A percentile compares a stretch with the other conserved stretches of the same genome.
These are phyloP conservation scores for Sclerotiophoma versabilis DNA, from an alignment of 2,329 filamentous ascomycete species.

Conservation along the genomic window DNA sequence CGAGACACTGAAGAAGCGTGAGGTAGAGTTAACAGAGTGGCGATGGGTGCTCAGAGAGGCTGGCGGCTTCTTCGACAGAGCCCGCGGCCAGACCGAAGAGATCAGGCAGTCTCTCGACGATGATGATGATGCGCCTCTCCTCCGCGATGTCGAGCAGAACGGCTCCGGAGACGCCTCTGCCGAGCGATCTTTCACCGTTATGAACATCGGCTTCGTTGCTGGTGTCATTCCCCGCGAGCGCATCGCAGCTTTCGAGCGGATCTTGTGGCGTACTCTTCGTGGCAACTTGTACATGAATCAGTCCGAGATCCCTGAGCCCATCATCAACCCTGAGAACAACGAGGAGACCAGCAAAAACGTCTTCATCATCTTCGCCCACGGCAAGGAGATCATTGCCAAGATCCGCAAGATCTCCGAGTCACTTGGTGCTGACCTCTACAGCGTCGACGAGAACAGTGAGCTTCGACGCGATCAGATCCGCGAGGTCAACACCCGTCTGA, in stretches of 20 bases:
- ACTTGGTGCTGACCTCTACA: conserved; percentile 93
- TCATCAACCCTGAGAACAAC: conserved; percentile 91
- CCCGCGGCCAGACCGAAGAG: conserved; percentile 95
- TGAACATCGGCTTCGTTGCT: conserved; percentile 98
- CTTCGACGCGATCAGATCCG: conserved; percentile 94
- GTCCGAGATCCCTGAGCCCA: conserved; percentile 92
- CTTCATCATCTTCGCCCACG: conserved; percentile 98
- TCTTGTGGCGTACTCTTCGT: conserved; percentile 94
- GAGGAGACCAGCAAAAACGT: conserved; percentile 96
- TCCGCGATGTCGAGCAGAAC: conserved; percentile 91
- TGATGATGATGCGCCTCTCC: conserved; percentile 89
- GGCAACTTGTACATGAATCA: conserved; percentile 99
- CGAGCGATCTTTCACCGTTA: conserved; percentile 89
- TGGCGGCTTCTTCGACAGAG: conserved; percentile 95
- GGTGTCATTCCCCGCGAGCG: conserved; percentile 94
- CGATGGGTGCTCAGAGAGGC: conserved; percentile 97
- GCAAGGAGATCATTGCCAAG: conserved; percentile 97
- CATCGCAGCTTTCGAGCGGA: conserved; percentile 94
- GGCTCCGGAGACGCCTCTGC: conserved; percentile 69
- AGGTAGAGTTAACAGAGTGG: conserved; percentile 97
- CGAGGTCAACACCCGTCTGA: conserved; percentile 92
- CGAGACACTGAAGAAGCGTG: conserved; percentile 96
- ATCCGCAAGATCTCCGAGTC: conserved; percentile 99
- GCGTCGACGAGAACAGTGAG: conserved; percentile 96
- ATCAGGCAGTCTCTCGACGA: conserved; percentile 84